phyloP scores from a whole-genome alignment of 805 yeast genomes.

The Nakazawaea peltata region DNA sequence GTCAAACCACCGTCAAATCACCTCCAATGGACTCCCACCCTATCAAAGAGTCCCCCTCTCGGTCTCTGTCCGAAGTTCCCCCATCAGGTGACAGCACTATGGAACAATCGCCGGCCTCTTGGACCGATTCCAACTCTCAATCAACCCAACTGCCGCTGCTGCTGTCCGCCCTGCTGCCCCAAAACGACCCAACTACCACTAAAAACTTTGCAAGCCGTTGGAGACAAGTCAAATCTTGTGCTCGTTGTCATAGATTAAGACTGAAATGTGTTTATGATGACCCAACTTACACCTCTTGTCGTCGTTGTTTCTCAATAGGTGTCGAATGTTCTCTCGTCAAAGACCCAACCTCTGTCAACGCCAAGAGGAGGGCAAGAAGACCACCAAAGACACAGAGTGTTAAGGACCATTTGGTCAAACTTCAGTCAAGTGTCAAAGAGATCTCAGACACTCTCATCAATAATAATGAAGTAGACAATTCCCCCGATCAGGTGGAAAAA shows the following conservation, averaged over 20 bases:
- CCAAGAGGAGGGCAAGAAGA: conserved; percentile 24
- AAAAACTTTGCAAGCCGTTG: conserved; percentile 37
- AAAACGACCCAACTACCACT: too few relatives aligned
- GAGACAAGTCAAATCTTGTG: conserved; percentile 44
- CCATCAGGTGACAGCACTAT: too few relatives aligned
- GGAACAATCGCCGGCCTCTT: too few relatives aligned
- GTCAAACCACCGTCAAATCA: too few relatives aligned
- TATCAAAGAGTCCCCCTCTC: too few relatives aligned
- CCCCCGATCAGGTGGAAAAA: conserved; percentile 1
- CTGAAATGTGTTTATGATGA: conserved; percentile 45
- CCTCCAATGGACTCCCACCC: too few relatives aligned
- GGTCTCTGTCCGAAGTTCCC: too few relatives aligned
- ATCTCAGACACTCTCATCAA: conserved; percentile 10
- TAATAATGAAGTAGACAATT: background rate
- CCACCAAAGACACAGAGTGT: conserved; percentile 20
- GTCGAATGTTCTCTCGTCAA: conserved; percentile 40
- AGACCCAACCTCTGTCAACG: conserved; percentile 40
- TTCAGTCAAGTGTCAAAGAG: conserved; percentile 20
- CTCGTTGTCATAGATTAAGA: conserved; percentile 45
- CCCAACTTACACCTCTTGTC: conserved; percentile 34
- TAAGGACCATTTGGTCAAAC: conserved; percentile 17
- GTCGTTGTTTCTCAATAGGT: conserved; percentile 34
- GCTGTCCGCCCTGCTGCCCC: too few relatives aligned
- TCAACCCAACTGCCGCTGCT: too few relatives aligned
- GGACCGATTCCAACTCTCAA: too few relatives aligned